A percentile compares a stretch with the other conserved stretches of the same genome.
Evolutionary conservation across 805 yeast species (phyloP).

Genomic region (Wickerhamiella shivajii): DNA sequence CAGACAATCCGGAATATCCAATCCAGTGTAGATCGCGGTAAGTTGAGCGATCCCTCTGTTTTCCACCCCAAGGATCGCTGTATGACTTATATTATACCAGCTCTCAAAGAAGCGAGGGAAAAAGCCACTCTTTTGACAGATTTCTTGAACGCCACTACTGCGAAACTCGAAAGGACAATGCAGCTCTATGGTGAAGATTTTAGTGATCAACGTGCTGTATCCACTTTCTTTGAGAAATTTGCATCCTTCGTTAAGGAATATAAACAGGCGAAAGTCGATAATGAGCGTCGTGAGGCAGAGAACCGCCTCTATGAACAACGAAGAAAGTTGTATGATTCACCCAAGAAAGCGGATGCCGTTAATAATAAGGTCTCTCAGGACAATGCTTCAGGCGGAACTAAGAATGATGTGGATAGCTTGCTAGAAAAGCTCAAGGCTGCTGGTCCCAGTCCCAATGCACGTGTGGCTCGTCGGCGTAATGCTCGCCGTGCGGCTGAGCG

Average conservation of each 20-base stretch:
- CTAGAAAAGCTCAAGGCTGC: constrained; percentile 78
- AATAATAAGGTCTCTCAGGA: background rate
- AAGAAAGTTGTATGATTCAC: constrained; percentile 44
- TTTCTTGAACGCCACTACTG: constrained; percentile 46
- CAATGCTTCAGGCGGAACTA: constrained; percentile 9
- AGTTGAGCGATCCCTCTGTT: constrained; percentile 58
- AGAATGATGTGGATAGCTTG: constrained; percentile 57
- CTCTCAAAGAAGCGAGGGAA: constrained; percentile 59
- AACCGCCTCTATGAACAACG: constrained; percentile 61
- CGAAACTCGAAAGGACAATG: constrained; percentile 61
- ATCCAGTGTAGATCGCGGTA: constrained; percentile 65
- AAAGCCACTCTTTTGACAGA: constrained; percentile 51
- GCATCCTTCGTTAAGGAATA: constrained; percentile 67
- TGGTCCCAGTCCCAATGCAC: constrained; percentile 63
- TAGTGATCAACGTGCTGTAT: constrained; percentile 47
- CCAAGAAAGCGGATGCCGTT: constrained; percentile 22
- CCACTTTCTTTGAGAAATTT: constrained; percentile 63
- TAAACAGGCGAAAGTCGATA: constrained; percentile 66
- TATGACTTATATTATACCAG: constrained; percentile 43
- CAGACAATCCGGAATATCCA: constrained; percentile 53
- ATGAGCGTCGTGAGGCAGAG: constrained; percentile 70
- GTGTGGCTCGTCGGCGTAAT: constrained; percentile 70
- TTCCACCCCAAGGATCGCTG: constrained; percentile 80
- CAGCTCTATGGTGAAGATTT: constrained; percentile 83
- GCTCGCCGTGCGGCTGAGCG: constrained; percentile 19